Evolutionary conservation across 1,284 basidiomycete genomes (phyloP).

Genomic region (Pseudozyma flocculosa): DNA sequence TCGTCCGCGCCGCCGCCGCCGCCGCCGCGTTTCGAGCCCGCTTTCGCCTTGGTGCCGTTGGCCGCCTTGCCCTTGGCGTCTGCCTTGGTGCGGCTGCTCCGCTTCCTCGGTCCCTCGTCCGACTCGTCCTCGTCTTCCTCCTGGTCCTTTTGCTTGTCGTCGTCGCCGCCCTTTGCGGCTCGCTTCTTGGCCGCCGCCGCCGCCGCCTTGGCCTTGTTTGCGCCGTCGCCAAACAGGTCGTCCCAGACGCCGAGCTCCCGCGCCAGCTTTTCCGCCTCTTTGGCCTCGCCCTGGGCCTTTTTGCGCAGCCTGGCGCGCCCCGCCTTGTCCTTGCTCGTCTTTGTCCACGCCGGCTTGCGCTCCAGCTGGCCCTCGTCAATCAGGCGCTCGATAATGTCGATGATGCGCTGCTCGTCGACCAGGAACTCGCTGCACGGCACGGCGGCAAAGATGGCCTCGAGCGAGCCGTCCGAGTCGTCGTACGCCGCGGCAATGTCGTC

Average conservation of each 20-base stretch:
- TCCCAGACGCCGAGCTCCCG: conserved; percentile 56
- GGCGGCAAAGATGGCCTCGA: conserved; percentile 44
- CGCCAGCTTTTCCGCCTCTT: conserved; percentile 47
- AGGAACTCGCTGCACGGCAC: conserved; percentile 53
- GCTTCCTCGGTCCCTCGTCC: neutral
- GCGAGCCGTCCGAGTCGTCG: conserved; percentile 31
- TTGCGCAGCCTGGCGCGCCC: conserved; percentile 30
- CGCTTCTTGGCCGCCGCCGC: conserved; percentile 4
- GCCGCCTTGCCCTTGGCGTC: neutral
- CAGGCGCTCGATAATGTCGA: conserved; percentile 37
- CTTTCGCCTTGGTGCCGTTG: too few species aligned
- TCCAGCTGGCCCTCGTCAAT: conserved; percentile 38
- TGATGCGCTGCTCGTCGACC: conserved; percentile 42
- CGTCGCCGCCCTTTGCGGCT: too few species aligned
- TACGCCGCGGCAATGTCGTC: conserved; percentile 52
- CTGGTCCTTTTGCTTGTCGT: conserved; percentile 5
- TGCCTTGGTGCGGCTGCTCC: too few species aligned
- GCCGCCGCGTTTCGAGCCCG: neutral
- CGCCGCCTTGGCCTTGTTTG: conserved; percentile 22
- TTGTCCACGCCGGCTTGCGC: conserved; percentile 20
- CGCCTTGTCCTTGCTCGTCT: conserved; percentile 26
- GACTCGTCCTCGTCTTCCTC: conserved; percentile 12
- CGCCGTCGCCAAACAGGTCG: conserved; percentile 44
- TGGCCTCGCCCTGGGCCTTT: conserved; percentile 41
- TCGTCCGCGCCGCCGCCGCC: conserved; percentile 7